Evolutionary conservation across 2,329 filamentous ascomycete species (phyloP).

Genomic region (Teratosphaeria gauchensis): DNA sequence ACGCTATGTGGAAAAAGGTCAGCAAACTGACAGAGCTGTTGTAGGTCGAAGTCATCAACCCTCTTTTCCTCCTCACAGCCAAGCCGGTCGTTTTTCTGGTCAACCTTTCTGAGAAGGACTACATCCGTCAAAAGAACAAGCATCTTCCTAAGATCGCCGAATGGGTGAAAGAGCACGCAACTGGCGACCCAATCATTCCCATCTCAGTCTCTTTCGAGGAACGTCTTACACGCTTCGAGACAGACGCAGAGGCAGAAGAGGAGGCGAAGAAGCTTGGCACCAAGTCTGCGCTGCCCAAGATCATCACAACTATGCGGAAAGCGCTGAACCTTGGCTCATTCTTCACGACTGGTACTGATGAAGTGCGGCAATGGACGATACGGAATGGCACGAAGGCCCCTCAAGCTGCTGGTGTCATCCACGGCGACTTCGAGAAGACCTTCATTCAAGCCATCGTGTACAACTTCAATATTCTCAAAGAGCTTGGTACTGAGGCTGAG

Average conservation of each 20-base stretch:
- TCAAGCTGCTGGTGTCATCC: slow-evolving; percentile 93
- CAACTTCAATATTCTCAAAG: slow-evolving; percentile 73
- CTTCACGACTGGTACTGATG: slow-evolving; percentile 92
- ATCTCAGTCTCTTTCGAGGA: slow-evolving; percentile 92
- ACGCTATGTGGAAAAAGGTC: not conserved
- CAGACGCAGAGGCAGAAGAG: slow-evolving; percentile 65
- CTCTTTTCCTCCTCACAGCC: slow-evolving; percentile 84
- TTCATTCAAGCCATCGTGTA: slow-evolving; percentile 96
- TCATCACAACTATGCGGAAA: slow-evolving; percentile 88
- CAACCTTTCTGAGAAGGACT: slow-evolving; percentile 95
- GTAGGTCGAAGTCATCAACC: slow-evolving; percentile 95
- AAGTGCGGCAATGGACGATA: slow-evolving; percentile 98
- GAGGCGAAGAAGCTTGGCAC: slow-evolving; percentile 84
- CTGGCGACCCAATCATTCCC: slow-evolving; percentile 83
- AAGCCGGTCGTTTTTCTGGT: slow-evolving; percentile 96
- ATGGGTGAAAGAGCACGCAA: slow-evolving; percentile 87
- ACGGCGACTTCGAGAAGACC: slow-evolving; percentile 98
- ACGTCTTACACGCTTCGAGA: slow-evolving; percentile 70
- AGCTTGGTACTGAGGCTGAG: slow-evolving; percentile 76
- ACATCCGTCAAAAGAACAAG: slow-evolving; percentile 99
- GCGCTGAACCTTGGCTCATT: slow-evolving; percentile 83
- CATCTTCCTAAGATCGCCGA: slow-evolving; percentile 85
- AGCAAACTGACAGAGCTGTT: slow-evolving; percentile 1
- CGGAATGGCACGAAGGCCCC: slow-evolving; percentile 95
- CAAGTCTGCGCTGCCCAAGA: slow-evolving; percentile 83